Evolutionary conservation across 2,329 filamentous ascomycete genomes (phyloP), one percentile per base, ranked within the genome.

Genomic region (Penicillium decumbens): DNA sequence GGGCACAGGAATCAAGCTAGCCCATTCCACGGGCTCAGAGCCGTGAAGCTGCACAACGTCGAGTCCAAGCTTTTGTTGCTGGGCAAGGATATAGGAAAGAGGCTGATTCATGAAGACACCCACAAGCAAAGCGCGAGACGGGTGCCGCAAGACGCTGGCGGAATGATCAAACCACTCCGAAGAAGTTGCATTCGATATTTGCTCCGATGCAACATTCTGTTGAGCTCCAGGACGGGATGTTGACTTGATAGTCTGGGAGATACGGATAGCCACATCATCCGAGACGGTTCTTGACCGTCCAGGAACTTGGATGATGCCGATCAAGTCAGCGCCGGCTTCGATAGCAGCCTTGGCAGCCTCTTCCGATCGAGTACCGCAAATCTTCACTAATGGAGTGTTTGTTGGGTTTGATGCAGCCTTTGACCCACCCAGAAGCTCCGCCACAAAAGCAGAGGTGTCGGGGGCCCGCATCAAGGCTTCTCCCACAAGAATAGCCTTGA

Each of bases 41-140:
- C 93, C 95, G 65, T 98, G 93, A 2, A 98, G 80, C 66, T 98
- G 93, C 6, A 98, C 88, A 45, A 95, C 75, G 66, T 98, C 93
- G 38, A 98, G 80, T 40, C 80, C 77, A 57, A 95, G 83, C 10
- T 83, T 76, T 56, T 81, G 81, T 61, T 95, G 88, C 67, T 92
- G 83, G 55, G 84, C 80, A 43, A 97, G 76, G 6, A 98, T 78
- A 60, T 95, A 89, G 30, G 82, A 80, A 8, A 98, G 77, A 0
- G 92, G 83, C 65, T 97, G 92, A 67, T 96, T 88, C 62, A 88
- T 86, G 75, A 98, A 98, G 2, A 98, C 92, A 49, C 93, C 93
- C 4, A 95, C 93, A 0, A 98, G 78, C 2, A 93, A 78, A 0
- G 92, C 85, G 8, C 87, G 81, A 65, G 66, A 76, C 65, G 66